Conservation (phyloP, 805 yeast genomes). For the Ogataea ganodermae region DNA sequence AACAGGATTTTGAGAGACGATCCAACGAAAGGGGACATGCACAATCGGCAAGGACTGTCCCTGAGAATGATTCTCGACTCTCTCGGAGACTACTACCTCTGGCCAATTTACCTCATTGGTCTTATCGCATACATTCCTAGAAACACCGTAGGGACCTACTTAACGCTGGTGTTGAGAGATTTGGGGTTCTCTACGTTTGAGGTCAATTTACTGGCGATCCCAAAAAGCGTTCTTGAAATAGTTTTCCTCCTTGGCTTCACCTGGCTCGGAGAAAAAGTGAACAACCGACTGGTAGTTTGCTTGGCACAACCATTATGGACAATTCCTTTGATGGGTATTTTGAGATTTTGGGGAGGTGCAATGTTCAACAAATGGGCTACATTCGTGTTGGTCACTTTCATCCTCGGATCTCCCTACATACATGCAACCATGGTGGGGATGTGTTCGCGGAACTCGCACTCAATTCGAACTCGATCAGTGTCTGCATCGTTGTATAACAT, state of each 20-base stretch:
- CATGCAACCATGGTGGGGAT: slow-evolving; percentile 60
- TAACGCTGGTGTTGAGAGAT: slow-evolving; percentile 49
- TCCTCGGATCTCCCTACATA: slow-evolving; percentile 46
- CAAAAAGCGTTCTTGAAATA: slow-evolving; percentile 43
- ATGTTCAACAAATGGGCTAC: slow-evolving; percentile 32
- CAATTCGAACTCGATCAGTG: slow-evolving; percentile 63
- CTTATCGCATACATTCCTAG: slow-evolving; percentile 42
- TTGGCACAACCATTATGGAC: slow-evolving; percentile 30
- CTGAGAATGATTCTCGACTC: slow-evolving; percentile 41
- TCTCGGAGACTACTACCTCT: slow-evolving; percentile 50
- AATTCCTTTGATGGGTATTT: slow-evolving; percentile 27
- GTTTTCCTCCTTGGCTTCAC: slow-evolving; percentile 39
- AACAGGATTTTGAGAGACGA: slow-evolving; percentile 63
- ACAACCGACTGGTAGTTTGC: slow-evolving; percentile 29
- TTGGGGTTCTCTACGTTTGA: slow-evolving; percentile 56
- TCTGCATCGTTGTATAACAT: slow-evolving; percentile 67
- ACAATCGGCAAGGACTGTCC: slow-evolving; percentile 56
- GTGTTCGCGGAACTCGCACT: slow-evolving; percentile 62
- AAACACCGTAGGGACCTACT: slow-evolving; percentile 41
- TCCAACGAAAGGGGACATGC: slow-evolving; percentile 65
- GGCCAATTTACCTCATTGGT: slow-evolving; percentile 56
- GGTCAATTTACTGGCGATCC: slow-evolving; percentile 55
- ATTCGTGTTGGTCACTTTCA: slow-evolving; percentile 26
- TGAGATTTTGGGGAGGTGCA: slow-evolving; percentile 33
- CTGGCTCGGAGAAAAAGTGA: slow-evolving; percentile 38